Conservation (phyloP, 2,329 filamentous ascomycete genomes). For the Aspergillus sp. region DNA sequence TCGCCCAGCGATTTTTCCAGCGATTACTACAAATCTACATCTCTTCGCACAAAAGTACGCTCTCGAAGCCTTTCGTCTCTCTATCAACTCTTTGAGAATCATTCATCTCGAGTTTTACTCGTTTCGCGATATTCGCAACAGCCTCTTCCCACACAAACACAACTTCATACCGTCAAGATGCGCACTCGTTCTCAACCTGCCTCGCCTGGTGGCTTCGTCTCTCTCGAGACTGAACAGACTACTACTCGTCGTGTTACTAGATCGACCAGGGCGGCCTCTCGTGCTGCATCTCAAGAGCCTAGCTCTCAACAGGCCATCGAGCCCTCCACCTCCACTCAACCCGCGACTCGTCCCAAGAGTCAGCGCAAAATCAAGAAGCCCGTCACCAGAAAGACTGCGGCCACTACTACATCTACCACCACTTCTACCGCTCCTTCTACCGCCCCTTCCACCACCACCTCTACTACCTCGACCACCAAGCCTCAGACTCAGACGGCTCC, state of each 20-base stretch:
- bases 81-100: not conserved
- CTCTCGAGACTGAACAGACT: constrained; percentile 32
- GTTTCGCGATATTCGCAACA: not conserved
- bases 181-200: constrained; percentile 45
- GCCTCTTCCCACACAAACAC: not conserved
- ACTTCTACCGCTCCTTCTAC: not conserved
- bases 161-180: constrained; percentile 31
- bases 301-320: constrained; percentile 15
- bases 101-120: not conserved
- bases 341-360: constrained; percentile 20
- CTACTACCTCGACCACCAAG: constrained; percentile 14
- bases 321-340: constrained; percentile 16
- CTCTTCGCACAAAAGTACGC: not conserved
- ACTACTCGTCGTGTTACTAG: constrained; percentile 28
- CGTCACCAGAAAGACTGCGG: constrained; percentile 15
- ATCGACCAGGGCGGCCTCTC: constrained; percentile 26
- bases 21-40: not conserved
- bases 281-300: constrained; percentile 6
- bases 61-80: not conserved
- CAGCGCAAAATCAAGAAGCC: constrained; percentile 24
- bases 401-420: constrained; percentile 2
- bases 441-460: not conserved
- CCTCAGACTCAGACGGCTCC: constrained; percentile 19
- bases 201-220: constrained; percentile 39
- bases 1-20: constrained; percentile 8